These are phyloP conservation scores for Wickerhamiella occidentalis DNA, from an alignment of 805 yeast genomes.

Conservation along the genomic window DNA sequence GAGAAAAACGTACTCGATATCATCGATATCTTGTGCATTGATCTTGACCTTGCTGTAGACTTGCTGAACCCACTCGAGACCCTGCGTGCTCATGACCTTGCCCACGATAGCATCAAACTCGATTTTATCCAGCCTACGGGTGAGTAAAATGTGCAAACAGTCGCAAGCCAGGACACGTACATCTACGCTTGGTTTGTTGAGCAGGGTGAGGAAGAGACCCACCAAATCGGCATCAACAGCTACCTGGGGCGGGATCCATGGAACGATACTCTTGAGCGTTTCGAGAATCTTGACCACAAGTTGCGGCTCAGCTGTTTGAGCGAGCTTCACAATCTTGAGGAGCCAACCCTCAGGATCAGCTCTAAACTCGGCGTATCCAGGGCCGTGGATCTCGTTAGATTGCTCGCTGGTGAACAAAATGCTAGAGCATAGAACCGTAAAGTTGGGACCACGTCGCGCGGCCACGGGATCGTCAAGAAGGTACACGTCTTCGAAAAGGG, in stretches of 20 bases:
- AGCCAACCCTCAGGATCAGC: slow-evolving; percentile 80
- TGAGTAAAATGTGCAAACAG: slow-evolving; percentile 77
- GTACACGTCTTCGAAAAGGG: slow-evolving; percentile 86
- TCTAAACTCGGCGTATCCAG: slow-evolving; percentile 46
- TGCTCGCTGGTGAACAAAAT: slow-evolving; percentile 16
- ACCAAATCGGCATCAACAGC: slow-evolving; percentile 56
- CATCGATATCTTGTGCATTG: slow-evolving; percentile 60
- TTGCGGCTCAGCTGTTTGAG: background rate
- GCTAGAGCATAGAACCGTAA: slow-evolving; percentile 1
- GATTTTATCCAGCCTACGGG: slow-evolving; percentile 54
- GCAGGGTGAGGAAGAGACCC: slow-evolving; percentile 40
- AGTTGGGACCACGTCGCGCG: slow-evolving; percentile 40
- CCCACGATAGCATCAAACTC: slow-evolving; percentile 66
- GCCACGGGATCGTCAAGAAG: slow-evolving; percentile 87
- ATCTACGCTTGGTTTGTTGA: slow-evolving; percentile 37
- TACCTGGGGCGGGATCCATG: slow-evolving; percentile 78
- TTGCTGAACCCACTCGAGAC: slow-evolving; percentile 53
- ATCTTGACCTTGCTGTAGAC: slow-evolving; percentile 46
- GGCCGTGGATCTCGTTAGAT: slow-evolving; percentile 55
- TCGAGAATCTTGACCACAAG: slow-evolving; percentile 35
- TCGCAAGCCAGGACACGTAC: slow-evolving; percentile 79
- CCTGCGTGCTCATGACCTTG: slow-evolving; percentile 58
- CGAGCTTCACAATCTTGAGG: slow-evolving; percentile 16
- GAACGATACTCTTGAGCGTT: slow-evolving; percentile 77
- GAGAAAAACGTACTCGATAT: slow-evolving; percentile 61